Base-by-base conservation (phyloP, 331 rosid genomes). In the Acacia concinna region DNA sequence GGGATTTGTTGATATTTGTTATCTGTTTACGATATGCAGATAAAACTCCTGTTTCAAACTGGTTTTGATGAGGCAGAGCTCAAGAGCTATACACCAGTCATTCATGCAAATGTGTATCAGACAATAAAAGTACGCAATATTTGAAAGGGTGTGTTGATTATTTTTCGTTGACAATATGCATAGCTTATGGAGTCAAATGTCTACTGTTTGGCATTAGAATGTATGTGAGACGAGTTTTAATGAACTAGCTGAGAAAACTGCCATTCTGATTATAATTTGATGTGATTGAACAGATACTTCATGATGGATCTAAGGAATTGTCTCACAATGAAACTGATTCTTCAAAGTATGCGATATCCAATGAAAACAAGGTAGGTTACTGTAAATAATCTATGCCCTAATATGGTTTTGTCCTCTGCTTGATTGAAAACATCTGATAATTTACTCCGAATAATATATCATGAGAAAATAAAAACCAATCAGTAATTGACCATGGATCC, bases 61-160 rank as follows among this genome's bases (percentile, higher is more conserved):
- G 73, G 70, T 72, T 68, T 31, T 73, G 98, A 93, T 5, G 98
- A 96, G 81, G 90, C 97, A 57, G 97, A 93, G 88, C 93, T 96
- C 81, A 90, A 88, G 88, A 89, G 97, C 89, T 96, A 93, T 82
- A 82, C 86, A 78, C 88, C 98, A 41, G 97, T 96, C 90, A 90
- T 96, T 84, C 99, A 96, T 77, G 99, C 99, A 84, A 96, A 96
- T 43, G 97, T 91, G 83, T 96, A 90, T 91, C 99, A 96, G 98
- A 96, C 98, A 88, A 93, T 96, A 96, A 93, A 96, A 96, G 99
- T 96, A 96, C 79, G 99, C 97, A 96, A 93, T 91, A 90, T 89
- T 93, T 89, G 95, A 96, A 91, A 96, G 98, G 99, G 97, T 96
- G 97, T 96, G 98, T 96, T 93, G 88, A 93, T 96, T 87, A 87